Evolutionary conservation across 495 filamentous ascomycete species (phyloP), one percentile per base, ranked within the genome.

Genomic region (Talaromyces proteolyticus): DNA sequence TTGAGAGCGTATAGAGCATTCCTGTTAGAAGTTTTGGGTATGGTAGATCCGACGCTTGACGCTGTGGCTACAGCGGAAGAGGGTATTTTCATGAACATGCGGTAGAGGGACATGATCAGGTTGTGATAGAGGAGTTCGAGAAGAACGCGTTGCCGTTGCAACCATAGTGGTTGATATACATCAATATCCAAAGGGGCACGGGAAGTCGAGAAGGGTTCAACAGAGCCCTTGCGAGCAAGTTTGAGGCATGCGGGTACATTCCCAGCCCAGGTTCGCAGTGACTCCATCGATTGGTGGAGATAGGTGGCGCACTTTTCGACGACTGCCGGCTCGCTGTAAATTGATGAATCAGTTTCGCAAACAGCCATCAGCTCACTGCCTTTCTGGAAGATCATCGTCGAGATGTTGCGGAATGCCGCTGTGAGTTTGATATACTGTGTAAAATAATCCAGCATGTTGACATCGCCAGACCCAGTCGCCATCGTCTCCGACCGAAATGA

Each of bases 161-260:
- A 48, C 65, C 65, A 68, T 1, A 57, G 25, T 6, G 70, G 62
- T 5, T 59, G 59, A 22, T 58, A 61, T 1, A 46, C 34, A 23
- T 73, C 61, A 18, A 78, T 54, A n/a, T 66, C 66, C 0, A 77
- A 45, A 3, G 53, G 16, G 6, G 57, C 56, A 6, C 58, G 29
- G 42, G 70, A 66, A 2, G 63, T 68, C 14, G 73, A 70, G 40
- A 72, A 70, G n/a, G 69, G 54, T 22, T 59, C 54, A 3, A 65
- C 69, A 6, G 46, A 12, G 8, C 50, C 52, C 11, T 59, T 60
- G n/a, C 75, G 62, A 20, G 45, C 21, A 6, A 39, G 64, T 40
- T 68, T 69, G 18, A 74, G 44, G 0, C 54, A 58, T 2, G 53
- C 37, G 0, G 74, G 73, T 5, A 77, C 67, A 6, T 63, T 45